Evolutionary conservation across 1,139 yeast genomes (phyloP).

Genomic region (Debaryomyces coudertii): DNA sequence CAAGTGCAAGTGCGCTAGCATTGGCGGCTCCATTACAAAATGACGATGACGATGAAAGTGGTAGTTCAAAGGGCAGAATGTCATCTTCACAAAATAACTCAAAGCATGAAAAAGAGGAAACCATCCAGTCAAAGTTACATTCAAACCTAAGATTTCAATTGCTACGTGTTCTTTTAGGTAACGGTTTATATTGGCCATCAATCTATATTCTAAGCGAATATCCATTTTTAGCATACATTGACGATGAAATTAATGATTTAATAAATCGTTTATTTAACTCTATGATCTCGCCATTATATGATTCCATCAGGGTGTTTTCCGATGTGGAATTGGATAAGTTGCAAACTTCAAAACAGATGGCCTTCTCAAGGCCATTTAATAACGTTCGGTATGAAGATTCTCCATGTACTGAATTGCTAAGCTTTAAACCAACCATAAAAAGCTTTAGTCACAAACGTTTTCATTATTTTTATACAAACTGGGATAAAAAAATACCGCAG

Average conservation of each 20-base stretch:
- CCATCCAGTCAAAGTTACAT: slow-evolving; percentile 19
- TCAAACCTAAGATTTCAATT: slow-evolving; percentile 41
- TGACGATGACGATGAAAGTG: slow-evolving; percentile 57
- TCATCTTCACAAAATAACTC: slow-evolving; percentile 14
- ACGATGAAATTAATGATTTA: slow-evolving; percentile 53
- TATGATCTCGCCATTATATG: slow-evolving; percentile 56
- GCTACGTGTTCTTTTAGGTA: slow-evolving; percentile 55
- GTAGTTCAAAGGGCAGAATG: slow-evolving; percentile 13
- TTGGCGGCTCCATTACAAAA: slow-evolving; percentile 82
- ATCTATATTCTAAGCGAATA: slow-evolving; percentile 60
- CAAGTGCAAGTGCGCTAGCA: slow-evolving; percentile 81
- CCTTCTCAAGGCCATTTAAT: slow-evolving; percentile 37
- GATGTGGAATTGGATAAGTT: slow-evolving; percentile 25
- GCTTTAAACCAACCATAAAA: slow-evolving; percentile 37
- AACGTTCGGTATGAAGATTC: slow-evolving; percentile 34
- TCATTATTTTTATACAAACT: slow-evolving; percentile 54
- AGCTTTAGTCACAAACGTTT: slow-evolving; percentile 35
- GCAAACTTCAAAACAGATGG: slow-evolving; percentile 26
- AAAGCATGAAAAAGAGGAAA: slow-evolving; percentile 10
- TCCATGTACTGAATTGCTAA: slow-evolving; percentile 21
- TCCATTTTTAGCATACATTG: slow-evolving; percentile 65
- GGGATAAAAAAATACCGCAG: slow-evolving; percentile 48
- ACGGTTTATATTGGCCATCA: slow-evolving; percentile 69
- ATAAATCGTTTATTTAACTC: slow-evolving; percentile 54
- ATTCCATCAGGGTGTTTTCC: slow-evolving; percentile 20